Evolutionary conservation across 257 asterid species (phyloP), one percentile per base, ranked within the genome.

Genomic region (Fraxinus americana): DNA sequence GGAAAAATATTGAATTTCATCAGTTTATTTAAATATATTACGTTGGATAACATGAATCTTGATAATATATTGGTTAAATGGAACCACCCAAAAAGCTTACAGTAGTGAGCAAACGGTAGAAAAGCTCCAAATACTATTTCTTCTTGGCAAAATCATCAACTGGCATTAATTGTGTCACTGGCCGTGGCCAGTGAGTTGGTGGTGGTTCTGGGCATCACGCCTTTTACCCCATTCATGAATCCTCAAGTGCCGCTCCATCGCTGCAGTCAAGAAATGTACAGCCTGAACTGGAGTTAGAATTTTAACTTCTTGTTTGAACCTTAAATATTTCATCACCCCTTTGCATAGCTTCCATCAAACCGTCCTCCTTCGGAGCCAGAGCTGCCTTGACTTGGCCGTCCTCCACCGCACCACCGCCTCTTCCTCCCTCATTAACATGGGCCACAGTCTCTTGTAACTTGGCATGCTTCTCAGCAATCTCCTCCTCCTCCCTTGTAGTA

Each of bases 141-240:
- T 17, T 52, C 61, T 35, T 35, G 7, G 38, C 38, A 35, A 35
- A 36, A 36, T 7, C 39, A 36, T 36, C 39, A 36, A 36, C 19
- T 12, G 54, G 54, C 17, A 2, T 65, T 39, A 45, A 34, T 43
- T 36, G 21, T 4, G 32, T 8, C 27, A 73, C 45, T 39, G 65
- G 38, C 34, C 7, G 16, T n/a, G 50, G 11, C 35, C 76, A 35
- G 1, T n/a, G 14, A 14, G 3, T 21, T 70, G 73, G 11, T 71
- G 77, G 43, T 79, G 52, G 52, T 71, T 70, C 76, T 6, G 52
- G 2, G 82, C 91, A 30, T 89, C 94, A 19, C 78, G 75, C 66
- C 77, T 85, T 72, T 63, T 82, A 0, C 98, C 96, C 96, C 96
- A 92, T 3, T 92, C 97, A 76, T 92, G 97, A 70, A 89, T 38